Evolutionary conservation across 2,329 filamentous ascomycete species (phyloP).

Genomic region (Talaromyces verruculosus): DNA sequence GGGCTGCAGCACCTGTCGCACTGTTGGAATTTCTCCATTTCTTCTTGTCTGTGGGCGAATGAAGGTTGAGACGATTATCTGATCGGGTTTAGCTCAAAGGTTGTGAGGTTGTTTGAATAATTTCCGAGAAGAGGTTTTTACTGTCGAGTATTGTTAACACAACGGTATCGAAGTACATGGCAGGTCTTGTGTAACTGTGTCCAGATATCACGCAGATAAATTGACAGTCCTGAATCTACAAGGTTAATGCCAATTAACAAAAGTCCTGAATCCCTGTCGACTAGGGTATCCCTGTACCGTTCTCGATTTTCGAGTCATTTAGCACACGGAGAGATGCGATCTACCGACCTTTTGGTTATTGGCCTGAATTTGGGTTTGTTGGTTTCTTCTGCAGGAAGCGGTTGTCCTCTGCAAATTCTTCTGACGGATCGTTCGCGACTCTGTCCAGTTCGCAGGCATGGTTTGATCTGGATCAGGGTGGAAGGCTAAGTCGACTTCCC

Average conservation of each 20-base stretch:
- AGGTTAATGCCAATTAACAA: background rate
- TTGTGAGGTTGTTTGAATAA: background rate
- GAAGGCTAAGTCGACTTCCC: background rate
- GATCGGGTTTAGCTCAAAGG: background rate
- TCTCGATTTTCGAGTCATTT: background rate
- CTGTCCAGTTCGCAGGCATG: background rate
- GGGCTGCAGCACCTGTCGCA: slow-evolving; percentile 1
- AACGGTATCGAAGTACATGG: background rate
- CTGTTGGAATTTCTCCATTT: background rate
- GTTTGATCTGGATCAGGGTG: background rate
- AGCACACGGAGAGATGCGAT: slow-evolving; percentile 1
- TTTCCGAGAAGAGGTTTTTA: background rate
- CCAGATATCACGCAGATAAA: background rate
- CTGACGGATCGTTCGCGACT: background rate
- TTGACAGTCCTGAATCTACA: background rate
- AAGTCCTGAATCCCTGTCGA: slow-evolving; percentile 7
- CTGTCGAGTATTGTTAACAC: background rate
- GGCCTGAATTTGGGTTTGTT: background rate
- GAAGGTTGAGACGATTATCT: background rate
- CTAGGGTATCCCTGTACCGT: slow-evolving; percentile 1
- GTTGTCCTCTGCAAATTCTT: background rate
- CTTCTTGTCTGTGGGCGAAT: background rate
- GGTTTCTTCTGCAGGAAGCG: background rate
- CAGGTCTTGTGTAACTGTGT: background rate
- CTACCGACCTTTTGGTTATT: background rate